Evolutionary conservation across 2,329 filamentous ascomycete species (phyloP).

Genomic region (Fusarium sp.): DNA sequence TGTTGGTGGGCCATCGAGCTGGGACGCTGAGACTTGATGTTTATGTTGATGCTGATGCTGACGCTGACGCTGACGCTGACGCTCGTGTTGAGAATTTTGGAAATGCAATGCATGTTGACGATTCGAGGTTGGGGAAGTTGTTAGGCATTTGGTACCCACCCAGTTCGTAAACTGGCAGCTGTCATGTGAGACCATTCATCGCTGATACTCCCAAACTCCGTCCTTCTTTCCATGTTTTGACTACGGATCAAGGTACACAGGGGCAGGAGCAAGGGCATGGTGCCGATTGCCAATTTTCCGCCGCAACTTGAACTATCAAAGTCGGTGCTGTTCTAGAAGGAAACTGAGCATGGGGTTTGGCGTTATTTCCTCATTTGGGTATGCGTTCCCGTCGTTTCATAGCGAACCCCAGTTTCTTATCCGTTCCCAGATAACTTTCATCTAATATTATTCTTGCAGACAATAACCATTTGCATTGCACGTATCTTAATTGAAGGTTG

Average conservation of each 20-base stretch:
- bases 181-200: conserved; percentile 18
- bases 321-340: conserved; percentile 33
- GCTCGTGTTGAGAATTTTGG: background rate
- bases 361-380: conserved; percentile 11
- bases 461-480: conserved; percentile 1
- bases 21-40: background rate
- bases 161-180: conserved; percentile 7
- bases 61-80: background rate
- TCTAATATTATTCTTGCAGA: background rate
- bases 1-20: conserved; percentile 8
- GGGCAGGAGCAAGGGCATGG: background rate
- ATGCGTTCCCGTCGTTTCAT: background rate
- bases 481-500: background rate
- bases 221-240: background rate
- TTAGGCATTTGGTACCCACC: background rate
- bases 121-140: background rate
- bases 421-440: conserved; percentile 3
- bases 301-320: background rate
- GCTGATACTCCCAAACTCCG: too few species aligned
- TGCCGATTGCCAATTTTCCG: background rate
- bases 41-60: too few species aligned
- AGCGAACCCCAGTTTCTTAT: conserved; percentile 8
- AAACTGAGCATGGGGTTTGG: conserved; percentile 11
- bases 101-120: conserved; percentile 11
- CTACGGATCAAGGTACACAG: background rate